Evolutionary conservation across 2,329 filamentous ascomycete species (phyloP).

Genomic region (Sporothrix curviconia): DNA sequence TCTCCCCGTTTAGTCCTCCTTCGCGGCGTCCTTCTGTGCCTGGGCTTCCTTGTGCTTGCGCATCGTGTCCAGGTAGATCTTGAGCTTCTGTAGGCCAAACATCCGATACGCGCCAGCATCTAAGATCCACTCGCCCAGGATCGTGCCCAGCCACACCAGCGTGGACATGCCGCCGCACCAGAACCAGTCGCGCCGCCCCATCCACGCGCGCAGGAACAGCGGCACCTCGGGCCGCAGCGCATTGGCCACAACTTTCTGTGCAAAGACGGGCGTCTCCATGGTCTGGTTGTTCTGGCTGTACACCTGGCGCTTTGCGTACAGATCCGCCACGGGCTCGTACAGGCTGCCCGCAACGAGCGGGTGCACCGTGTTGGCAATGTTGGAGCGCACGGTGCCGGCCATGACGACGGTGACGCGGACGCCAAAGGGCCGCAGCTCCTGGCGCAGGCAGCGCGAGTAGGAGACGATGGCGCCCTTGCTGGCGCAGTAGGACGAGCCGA

Average conservation of each 20-base stretch:
- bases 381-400: constrained; percentile 47
- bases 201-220: constrained; percentile 27
- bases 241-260: constrained; percentile 35
- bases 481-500: constrained; percentile 48
- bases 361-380: constrained; percentile 39
- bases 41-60: constrained; percentile 12
- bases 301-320: constrained; percentile 40
- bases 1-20: neutral
- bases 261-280: constrained; percentile 39
- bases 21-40: neutral
- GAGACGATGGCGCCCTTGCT: constrained; percentile 48
- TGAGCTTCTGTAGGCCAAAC: constrained; percentile 31
- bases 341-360: constrained; percentile 39
- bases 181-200: constrained; percentile 39
- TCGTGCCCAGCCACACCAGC: constrained; percentile 36
- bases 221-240: constrained; percentile 34
- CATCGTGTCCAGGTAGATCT: constrained; percentile 24
- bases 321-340: constrained; percentile 39
- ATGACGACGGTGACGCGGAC: constrained; percentile 53
- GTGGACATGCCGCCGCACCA: constrained; percentile 33
- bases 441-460: constrained; percentile 47
- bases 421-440: constrained; percentile 47
- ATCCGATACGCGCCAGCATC: constrained; percentile 29
- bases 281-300: constrained; percentile 45
- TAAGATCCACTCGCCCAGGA: constrained; percentile 37